phyloP scores from a whole-genome alignment of 345 rosid species.

The Corymbia maculata region DNA sequence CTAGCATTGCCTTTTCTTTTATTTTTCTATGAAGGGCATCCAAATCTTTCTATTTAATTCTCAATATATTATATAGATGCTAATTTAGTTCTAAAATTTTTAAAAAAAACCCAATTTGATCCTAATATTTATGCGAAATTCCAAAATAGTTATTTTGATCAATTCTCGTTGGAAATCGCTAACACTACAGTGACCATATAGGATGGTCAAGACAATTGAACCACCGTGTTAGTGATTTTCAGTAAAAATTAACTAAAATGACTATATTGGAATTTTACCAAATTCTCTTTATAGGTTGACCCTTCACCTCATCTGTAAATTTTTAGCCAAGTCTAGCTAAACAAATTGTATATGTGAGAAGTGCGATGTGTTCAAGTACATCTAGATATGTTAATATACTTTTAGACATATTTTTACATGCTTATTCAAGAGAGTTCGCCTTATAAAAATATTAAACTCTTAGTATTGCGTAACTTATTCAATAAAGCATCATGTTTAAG shows the following conservation, averaged over 20 bases:
- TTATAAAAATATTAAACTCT: no score
- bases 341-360: not conserved
- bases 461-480: not conserved
- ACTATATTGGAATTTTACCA: fast-evolving
- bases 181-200: fast-evolving
- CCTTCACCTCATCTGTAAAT: not conserved
- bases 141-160: not conserved
- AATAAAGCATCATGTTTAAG: not conserved
- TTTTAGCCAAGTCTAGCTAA: not conserved
- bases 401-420: not conserved
- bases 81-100: fast-evolving
- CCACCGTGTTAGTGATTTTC: fast-evolving
- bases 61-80: fast-evolving
- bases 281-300: not conserved
- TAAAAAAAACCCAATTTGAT: not conserved
- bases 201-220: fast-evolving
- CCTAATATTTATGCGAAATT: fast-evolving
- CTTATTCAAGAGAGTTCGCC: not conserved
- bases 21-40: not conserved
- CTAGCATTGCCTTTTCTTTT: not conserved
- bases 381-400: not conserved
- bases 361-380: no score
- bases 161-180: fast-evolving
- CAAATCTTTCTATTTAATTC: not conserved
- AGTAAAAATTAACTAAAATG: fast-evolving